Evolutionary conservation across 1,284 basidiomycete genomes (phyloP).

Genomic region (Cryptococcus deneoformans): DNA sequence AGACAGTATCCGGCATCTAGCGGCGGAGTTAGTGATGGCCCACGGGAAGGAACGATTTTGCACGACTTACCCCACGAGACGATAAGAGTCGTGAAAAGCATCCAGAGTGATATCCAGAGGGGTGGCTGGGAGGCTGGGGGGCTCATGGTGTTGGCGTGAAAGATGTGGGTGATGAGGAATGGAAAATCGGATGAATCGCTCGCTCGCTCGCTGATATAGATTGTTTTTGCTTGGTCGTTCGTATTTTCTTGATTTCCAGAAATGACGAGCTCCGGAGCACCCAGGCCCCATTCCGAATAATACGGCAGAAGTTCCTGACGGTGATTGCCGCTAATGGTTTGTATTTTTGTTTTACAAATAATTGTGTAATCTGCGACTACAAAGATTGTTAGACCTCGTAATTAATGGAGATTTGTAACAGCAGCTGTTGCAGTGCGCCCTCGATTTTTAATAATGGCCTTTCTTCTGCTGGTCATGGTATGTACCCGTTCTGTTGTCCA

Average conservation of each 20-base stretch:
- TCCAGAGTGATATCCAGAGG: constrained; percentile 68
- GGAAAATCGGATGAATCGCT: too few species aligned
- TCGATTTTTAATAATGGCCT: too few species aligned
- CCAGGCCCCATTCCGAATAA: not conserved
- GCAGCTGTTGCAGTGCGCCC: too few species aligned
- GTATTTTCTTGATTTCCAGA: not conserved
- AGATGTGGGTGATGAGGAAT: not conserved
- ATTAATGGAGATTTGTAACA: too few species aligned
- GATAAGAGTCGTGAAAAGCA: constrained; percentile 58
- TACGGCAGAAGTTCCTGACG: not conserved
- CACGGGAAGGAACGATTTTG: not conserved
- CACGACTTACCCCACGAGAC: constrained; percentile 44
- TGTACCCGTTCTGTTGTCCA: too few species aligned
- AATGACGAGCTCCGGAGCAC: not conserved
- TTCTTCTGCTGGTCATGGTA: too few species aligned
- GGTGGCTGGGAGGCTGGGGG: constrained; percentile 33
- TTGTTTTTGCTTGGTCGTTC: not conserved
- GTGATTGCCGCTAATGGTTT: not conserved
- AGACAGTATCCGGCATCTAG: constrained; percentile 69
- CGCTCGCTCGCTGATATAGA: too few species aligned
- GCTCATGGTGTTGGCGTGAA: not conserved
- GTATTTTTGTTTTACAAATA: too few species aligned
- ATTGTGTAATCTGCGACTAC: too few species aligned
- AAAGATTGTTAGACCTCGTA: too few species aligned
- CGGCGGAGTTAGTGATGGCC: not conserved